Evolutionary conservation across 2,329 filamentous ascomycete species (phyloP).

Genomic region (Metarhizium robertsii): DNA sequence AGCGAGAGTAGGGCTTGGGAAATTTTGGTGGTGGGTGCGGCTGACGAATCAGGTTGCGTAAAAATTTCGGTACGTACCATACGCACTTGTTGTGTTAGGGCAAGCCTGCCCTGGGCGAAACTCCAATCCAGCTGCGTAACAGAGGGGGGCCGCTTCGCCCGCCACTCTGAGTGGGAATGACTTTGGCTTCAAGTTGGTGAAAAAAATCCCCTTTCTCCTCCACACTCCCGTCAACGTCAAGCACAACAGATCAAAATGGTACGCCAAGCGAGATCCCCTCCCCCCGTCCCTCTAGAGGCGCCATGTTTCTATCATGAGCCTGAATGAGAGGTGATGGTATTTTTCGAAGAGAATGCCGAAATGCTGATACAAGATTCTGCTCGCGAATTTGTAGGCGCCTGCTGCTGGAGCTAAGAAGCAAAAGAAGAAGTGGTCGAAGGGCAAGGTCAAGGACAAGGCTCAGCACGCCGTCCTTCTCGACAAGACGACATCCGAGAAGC

Average conservation of each 20-base stretch:
- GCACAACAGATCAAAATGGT: constrained; percentile 36
- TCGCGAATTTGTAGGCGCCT: constrained; percentile 24
- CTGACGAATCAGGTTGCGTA: constrained; percentile 25
- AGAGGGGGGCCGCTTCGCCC: constrained; percentile 9
- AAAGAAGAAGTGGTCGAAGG: constrained; percentile 44
- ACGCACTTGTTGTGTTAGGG: constrained; percentile 26
- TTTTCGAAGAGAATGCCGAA: constrained; percentile 11
- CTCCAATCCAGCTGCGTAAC: constrained; percentile 9
- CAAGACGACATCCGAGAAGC: constrained; percentile 94
- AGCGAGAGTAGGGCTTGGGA: constrained; percentile 18
- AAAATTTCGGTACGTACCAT: constrained; percentile 19
- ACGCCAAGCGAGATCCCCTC: constrained; percentile 14
- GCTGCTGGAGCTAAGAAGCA: constrained; percentile 40
- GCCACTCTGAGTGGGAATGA: constrained; percentile 18
- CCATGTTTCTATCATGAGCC: background rate
- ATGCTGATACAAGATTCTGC: constrained; percentile 4
- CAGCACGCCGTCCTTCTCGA: constrained; percentile 98
- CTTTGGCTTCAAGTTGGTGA: constrained; percentile 14
- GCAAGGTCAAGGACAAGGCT: constrained; percentile 99
- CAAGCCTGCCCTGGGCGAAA: constrained; percentile 31
- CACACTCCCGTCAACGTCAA: constrained; percentile 29
- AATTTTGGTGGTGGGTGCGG: constrained; percentile 26
- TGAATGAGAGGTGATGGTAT: background rate
- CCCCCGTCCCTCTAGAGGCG: constrained; percentile 1
- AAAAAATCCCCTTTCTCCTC: constrained; percentile 19